Conservation (phyloP, 805 yeast species). For the Teunomyces tritomae region DNA sequence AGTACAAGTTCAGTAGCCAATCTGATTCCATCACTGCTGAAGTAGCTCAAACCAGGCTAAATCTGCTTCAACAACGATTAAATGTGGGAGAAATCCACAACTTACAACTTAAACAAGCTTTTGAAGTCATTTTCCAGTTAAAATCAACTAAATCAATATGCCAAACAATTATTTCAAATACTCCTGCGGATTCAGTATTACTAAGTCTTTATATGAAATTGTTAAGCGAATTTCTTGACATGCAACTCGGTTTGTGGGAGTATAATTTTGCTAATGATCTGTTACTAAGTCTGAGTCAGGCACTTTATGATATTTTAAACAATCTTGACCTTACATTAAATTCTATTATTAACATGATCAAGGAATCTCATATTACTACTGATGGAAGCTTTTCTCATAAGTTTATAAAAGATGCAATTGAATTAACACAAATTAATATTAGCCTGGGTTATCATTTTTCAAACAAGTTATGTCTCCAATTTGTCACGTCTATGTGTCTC, state of each 20-base stretch:
- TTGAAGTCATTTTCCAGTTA: not conserved
- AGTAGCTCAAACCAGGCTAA: constrained; percentile 11
- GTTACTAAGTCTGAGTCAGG: not conserved
- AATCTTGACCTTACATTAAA: not conserved
- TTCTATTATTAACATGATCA: not conserved
- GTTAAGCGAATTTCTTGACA: not conserved
- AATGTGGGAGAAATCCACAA: not conserved
- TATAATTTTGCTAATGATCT: constrained; percentile 8
- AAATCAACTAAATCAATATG: not conserved
- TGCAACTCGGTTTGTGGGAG: constrained; percentile 9
- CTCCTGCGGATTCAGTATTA: not conserved
- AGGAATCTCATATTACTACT: not conserved
- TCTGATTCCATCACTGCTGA: constrained; percentile 10
- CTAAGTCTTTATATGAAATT: not conserved
- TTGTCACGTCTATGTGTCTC: not conserved
- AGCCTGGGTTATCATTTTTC: not conserved
- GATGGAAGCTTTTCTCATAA: not conserved
- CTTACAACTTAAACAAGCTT: not conserved
- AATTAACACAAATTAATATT: not conserved
- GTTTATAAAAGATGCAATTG: not conserved
- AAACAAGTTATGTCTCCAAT: not conserved
- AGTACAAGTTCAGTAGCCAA: constrained; percentile 7
- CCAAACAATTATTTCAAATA: not conserved
- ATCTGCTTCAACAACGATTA: constrained; percentile 6
- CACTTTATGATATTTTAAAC: not conserved